Evolutionary conservation across 2,329 filamentous ascomycete species (phyloP).

Genomic region (Penicillium sp.): DNA sequence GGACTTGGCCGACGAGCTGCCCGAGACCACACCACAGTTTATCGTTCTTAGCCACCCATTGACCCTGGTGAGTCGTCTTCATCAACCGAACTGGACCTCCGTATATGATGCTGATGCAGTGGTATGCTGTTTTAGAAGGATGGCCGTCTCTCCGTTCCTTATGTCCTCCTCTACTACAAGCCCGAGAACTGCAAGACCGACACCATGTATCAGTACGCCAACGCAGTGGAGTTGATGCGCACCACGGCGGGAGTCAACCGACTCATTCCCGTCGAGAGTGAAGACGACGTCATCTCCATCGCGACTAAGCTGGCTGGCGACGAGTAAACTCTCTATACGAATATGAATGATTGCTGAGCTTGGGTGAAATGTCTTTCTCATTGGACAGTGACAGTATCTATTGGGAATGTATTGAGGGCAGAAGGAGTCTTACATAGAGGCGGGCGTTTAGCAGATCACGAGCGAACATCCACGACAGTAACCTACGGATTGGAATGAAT

Average conservation of each 20-base stretch:
- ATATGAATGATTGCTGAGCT: neutral
- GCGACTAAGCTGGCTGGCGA: slow-evolving; percentile 64
- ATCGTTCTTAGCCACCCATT: slow-evolving; percentile 89
- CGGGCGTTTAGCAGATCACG: slow-evolving; percentile 6
- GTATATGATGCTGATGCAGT: slow-evolving; percentile 11
- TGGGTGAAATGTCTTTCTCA: neutral
- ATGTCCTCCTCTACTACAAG: slow-evolving; percentile 93
- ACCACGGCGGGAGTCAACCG: slow-evolving; percentile 89
- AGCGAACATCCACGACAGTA: neutral
- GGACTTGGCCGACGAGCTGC: slow-evolving; percentile 84
- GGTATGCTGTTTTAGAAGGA: slow-evolving; percentile 63
- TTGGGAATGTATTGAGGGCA: slow-evolving; percentile 4
- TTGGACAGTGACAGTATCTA: neutral
- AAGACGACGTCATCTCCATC: slow-evolving; percentile 83
- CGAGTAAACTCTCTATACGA: slow-evolving; percentile 30
- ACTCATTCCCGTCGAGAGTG: slow-evolving; percentile 81
- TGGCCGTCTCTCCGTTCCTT: slow-evolving; percentile 85
- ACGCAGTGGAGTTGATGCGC: slow-evolving; percentile 93
- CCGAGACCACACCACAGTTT: slow-evolving; percentile 89
- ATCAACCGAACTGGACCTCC: neutral
- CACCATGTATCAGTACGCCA: slow-evolving; percentile 90
- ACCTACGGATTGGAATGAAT: neutral
- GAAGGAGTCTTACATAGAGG: slow-evolving; percentile 17
- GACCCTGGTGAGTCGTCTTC: slow-evolving; percentile 68
- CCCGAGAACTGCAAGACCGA: slow-evolving; percentile 85